Evolutionary conservation across 768 basidiomycete genomes (phyloP).

Genomic region (Tylopilus vinaceipallidus): DNA sequence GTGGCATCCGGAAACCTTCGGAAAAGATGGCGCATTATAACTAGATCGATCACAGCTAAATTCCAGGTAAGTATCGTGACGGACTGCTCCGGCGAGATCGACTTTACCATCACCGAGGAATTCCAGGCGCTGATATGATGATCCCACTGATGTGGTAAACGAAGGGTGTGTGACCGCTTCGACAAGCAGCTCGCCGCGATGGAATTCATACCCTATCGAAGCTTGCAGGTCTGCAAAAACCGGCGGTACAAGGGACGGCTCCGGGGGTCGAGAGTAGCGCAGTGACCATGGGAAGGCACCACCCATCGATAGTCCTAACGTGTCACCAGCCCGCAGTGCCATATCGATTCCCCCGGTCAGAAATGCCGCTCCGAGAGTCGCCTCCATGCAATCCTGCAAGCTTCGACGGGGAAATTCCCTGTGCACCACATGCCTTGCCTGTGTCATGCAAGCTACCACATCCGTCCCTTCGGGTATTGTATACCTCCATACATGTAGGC

Average conservation of each 20-base stretch:
- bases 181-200: conserved; percentile 56
- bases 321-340: conserved; percentile 62
- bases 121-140: conserved; percentile 84
- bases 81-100: neutral
- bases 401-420: conserved; percentile 64
- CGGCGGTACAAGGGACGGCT: conserved; percentile 37
- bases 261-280: conserved; percentile 43
- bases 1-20: conserved; percentile 66
- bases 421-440: conserved; percentile 30
- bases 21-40: conserved; percentile 70
- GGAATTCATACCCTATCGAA: conserved; percentile 68
- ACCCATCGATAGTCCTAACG: conserved; percentile 71
- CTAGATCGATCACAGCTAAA: conserved; percentile 68
- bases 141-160: conserved; percentile 48
- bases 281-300: conserved; percentile 65
- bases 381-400: conserved; percentile 88
- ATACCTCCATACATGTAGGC: conserved; percentile 58
- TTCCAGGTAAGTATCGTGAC: conserved; percentile 8
- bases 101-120: conserved; percentile 84
- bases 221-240: conserved; percentile 59
- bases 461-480: conserved; percentile 39
- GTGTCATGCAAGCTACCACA: conserved; percentile 28
- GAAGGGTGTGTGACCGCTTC: conserved; percentile 89
- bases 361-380: conserved; percentile 76
- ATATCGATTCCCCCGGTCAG: conserved; percentile 67